Evolutionary conservation across 768 basidiomycete species (phyloP).

Genomic region (Candolleomyces efflorescens): DNA sequence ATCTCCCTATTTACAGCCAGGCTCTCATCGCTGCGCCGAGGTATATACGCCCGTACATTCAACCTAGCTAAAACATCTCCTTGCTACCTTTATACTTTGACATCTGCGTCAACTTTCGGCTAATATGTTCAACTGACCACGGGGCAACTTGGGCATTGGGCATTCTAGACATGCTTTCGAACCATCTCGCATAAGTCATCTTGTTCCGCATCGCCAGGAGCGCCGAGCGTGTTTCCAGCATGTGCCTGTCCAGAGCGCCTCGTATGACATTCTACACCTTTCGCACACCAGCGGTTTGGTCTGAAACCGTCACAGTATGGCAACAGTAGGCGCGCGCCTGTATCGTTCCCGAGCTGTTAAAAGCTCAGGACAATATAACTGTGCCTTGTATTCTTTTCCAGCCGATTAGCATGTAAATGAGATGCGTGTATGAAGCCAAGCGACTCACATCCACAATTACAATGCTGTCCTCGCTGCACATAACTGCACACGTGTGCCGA

Average conservation of each 20-base stretch:
- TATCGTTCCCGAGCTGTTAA: not conserved
- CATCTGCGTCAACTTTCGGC: not conserved
- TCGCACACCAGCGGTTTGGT: too few species aligned
- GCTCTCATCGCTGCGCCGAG: too few species aligned
- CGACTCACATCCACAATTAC: slow-evolving; percentile 46
- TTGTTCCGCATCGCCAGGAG: slow-evolving; percentile 1
- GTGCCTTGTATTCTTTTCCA: slow-evolving; percentile 11
- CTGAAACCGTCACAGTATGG: too few species aligned
- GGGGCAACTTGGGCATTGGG: too few species aligned
- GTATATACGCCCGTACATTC: too few species aligned
- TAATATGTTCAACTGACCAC: not conserved
- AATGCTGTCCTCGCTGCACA: slow-evolving; percentile 57
- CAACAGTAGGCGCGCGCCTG: too few species aligned
- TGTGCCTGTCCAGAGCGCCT: not conserved
- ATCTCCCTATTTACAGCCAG: slow-evolving; percentile 12
- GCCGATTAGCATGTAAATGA: not conserved
- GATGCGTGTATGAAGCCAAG: slow-evolving; percentile 4
- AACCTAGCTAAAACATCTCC: too few species aligned
- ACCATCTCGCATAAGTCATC: not conserved
- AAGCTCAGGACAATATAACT: slow-evolving; percentile 20
- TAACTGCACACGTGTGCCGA: slow-evolving; percentile 21
- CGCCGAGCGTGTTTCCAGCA: not conserved
- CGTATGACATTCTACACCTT: not conserved
- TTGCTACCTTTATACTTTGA: too few species aligned
- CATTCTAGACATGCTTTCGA: slow-evolving; percentile 1